Conservation (phyloP, 1,284 basidiomycete genomes). For the Ustilago shanxiensis region DNA sequence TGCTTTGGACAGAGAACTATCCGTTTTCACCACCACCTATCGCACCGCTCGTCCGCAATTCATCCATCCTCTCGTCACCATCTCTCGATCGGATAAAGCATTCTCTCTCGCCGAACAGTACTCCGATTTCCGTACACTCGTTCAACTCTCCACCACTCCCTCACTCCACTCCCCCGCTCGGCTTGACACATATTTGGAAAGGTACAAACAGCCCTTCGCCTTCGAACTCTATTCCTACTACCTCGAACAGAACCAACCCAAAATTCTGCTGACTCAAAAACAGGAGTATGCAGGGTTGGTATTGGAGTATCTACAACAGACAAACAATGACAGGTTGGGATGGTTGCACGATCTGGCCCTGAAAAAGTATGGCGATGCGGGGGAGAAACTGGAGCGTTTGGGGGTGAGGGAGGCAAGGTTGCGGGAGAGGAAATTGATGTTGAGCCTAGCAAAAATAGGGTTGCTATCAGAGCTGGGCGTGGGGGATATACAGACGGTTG, state of each 20-base stretch:
- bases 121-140: conserved; percentile 84
- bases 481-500: conserved; percentile 38
- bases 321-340: conserved; percentile 76
- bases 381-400: conserved; percentile 75
- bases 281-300: conserved; percentile 77
- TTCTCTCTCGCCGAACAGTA: conserved; percentile 87
- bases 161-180: conserved; percentile 55
- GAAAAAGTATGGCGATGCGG: conserved; percentile 78
- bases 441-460: conserved; percentile 89
- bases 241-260: conserved; percentile 76
- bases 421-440: conserved; percentile 77
- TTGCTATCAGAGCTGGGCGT: conserved; percentile 75
- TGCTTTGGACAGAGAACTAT: conserved; percentile 72
- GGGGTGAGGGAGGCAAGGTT: conserved; percentile 73
- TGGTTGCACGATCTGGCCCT: conserved; percentile 92
- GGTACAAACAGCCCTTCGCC: conserved; percentile 86
- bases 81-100: conserved; percentile 78
- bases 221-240: conserved; percentile 84
- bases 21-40: conserved; percentile 78
- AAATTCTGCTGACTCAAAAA: conserved; percentile 81
- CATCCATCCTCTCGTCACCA: conserved; percentile 80
- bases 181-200: conserved; percentile 79
- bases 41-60: conserved; percentile 78
- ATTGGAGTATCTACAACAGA: conserved; percentile 80
- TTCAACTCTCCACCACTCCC: conserved; percentile 80